Evolutionary conservation across 2,329 filamentous ascomycete genomes (phyloP), one percentile per base, ranked within the genome.

Genomic region (Nemania bipapillata): DNA sequence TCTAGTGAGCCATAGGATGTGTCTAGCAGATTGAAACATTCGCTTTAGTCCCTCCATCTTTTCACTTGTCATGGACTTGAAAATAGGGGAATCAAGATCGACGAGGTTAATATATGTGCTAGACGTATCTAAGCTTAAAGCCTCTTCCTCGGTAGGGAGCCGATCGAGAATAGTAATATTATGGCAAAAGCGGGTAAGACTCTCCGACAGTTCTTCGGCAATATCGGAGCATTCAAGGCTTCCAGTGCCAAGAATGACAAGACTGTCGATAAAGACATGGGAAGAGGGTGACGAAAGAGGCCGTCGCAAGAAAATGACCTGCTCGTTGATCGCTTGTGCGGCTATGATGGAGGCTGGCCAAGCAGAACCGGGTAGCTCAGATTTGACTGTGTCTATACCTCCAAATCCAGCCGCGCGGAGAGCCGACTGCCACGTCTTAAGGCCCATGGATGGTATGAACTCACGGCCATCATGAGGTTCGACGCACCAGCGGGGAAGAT

Each of bases 1-100:
- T 0, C 77, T 75, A 0, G 84, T 84, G 20, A 86, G 68, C 85
- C 86, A 88, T 1, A 88, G 54, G 1, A 87, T 71, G 1, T 81
- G 79, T 17, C 77, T 79, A 0, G 81, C 76, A 1, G 59, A 61
- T 4, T 74, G 66, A 42, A 72, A 71, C 11, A 77, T 24, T 26
- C 63, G 32, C 56, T 75, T 72, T 45, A 75, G 12, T 26, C 63
- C 63, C 26, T 70, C 60, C 65, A 75, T 64, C 0, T 68, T 72
- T 4, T 58, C 60, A 8, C 45, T 40, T 2, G 58, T 65, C 6
- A 71, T 59, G 11, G 37, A 26, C 30, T 69, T 32, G 59, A 73
- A 73, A 7, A 73, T 63, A 2, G 71, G 67, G 0, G 24, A 15
- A 22, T 70, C 68, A 2, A 72, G 54, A 15, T 70, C 70, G 0